Base-by-base conservation (phyloP, 176 grass and related monocot species). In the Saccharum spontaneum region DNA sequence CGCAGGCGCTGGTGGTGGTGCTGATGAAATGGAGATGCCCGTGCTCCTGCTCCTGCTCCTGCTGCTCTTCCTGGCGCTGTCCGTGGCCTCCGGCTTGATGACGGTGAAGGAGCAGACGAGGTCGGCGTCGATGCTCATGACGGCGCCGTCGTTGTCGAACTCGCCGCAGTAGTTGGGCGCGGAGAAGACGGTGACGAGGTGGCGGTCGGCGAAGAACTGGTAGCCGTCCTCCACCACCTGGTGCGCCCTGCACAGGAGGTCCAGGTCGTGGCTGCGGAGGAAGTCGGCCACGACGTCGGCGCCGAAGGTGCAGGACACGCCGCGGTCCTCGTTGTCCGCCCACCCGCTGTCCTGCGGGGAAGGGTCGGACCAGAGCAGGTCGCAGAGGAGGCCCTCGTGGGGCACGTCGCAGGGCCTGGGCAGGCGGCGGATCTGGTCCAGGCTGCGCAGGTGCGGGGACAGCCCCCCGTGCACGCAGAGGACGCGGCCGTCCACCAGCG, bases 331-430 rank as follows among this genome's bases (percentile, higher is more conserved):
- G 74, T 91, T 94, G 14, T 65, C 33, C 2, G 71, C 92, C 92
- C 92, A 94, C 1, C 11, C 13, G 5, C 46, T 49, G 26, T 9
- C 59, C 39, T 37, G 5, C 0, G 52, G 16, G 44, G 92, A 17
- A 3, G 67, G 92, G 83, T 94, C 92, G 55, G 92, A 82, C 92
- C 92, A 94, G 40, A 94, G 79, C 7, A 94, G 89, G 85, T 94
- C 92, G 57, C 92, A 91, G n/a, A 91, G 89, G 7, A 94, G 67
- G 11, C 92, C 28, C 28, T 28, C 28, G 28, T 28, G 28, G 34
- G 34, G 34, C 34, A 36, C 34, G 34, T 36, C 34, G 34, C 34
- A 36, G 34, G 34, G 34, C 34, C 34, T 79, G 22, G 48, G 69
- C 23, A 94, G 70, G 30, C 34, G 11, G 0, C 70, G 60, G 74